These are phyloP conservation scores for Asterophora parasitica DNA, from an alignment of 768 basidiomycete species.

Conservation along the genomic window DNA sequence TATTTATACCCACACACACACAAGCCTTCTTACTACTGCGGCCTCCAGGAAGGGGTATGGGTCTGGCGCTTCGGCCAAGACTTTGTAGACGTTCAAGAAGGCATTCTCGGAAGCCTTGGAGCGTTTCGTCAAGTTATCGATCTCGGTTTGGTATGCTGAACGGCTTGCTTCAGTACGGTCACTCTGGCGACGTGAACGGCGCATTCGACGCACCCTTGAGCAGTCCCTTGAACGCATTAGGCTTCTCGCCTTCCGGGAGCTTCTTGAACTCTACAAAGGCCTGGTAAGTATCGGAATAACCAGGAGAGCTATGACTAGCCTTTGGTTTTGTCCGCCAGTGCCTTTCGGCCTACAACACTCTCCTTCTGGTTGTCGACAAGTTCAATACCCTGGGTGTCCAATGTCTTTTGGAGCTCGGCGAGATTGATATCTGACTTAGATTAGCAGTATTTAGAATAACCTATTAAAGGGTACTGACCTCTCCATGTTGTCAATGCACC, in stretches of 20 bases:
- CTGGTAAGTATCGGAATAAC: not conserved
- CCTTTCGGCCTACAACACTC: constrained; percentile 89
- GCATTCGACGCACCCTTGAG: constrained; percentile 59
- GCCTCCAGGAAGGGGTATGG: constrained; percentile 95
- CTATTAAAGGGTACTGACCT: constrained; percentile 40
- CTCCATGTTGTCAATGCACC: constrained; percentile 90
- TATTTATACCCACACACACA: not conserved
- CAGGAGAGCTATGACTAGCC: constrained; percentile 45
- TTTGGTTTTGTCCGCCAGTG: constrained; percentile 92
- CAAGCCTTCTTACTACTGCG: constrained; percentile 57
- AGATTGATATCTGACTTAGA: constrained; percentile 72
- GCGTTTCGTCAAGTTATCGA: constrained; percentile 91
- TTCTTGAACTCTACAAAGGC: constrained; percentile 83
- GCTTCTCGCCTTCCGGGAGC: constrained; percentile 85
- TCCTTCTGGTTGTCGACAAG: constrained; percentile 99
- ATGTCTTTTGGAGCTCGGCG: constrained; percentile 84
- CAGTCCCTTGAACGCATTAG: constrained; percentile 81
- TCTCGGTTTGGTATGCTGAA: constrained; percentile 91
- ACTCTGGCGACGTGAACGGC: not conserved
- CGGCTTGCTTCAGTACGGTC: constrained; percentile 3
- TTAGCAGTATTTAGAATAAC: not conserved
- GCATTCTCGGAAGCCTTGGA: constrained; percentile 92
- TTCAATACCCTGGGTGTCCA: constrained; percentile 91
- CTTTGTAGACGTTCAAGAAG: constrained; percentile 95
- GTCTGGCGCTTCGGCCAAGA: constrained; percentile 94